These are phyloP conservation scores for Pugionium dolabratum DNA, from an alignment of 345 rosid species.

Conservation along the genomic window DNA sequence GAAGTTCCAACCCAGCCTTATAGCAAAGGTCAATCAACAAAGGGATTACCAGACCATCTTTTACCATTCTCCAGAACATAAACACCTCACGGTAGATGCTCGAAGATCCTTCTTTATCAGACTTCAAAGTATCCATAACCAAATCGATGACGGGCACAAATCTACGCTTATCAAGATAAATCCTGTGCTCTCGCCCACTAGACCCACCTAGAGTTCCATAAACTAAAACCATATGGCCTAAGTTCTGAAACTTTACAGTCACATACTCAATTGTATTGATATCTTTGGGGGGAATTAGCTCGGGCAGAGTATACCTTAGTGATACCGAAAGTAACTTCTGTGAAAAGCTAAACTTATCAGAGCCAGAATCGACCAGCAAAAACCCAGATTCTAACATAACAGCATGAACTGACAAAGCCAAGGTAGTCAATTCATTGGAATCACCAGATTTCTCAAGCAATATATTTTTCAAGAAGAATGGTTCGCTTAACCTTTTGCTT, in stretches of 20 bases:
- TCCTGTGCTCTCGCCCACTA: constrained; percentile 35
- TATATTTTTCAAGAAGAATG: constrained; percentile 59
- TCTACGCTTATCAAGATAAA: constrained; percentile 50
- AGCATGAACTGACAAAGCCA: constrained; percentile 65
- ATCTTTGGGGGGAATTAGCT: constrained; percentile 33
- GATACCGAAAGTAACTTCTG: constrained; percentile 50
- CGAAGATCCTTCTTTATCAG: constrained; percentile 27
- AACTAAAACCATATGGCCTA: constrained; percentile 54
- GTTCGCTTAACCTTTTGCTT: constrained; percentile 49
- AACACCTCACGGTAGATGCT: constrained; percentile 42
- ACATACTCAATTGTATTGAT: constrained; percentile 37
- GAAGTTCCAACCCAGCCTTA: constrained; percentile 52
- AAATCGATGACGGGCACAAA: constrained; percentile 47
- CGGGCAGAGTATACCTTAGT: constrained; percentile 59
- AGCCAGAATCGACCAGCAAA: constrained; percentile 45
- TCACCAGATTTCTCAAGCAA: constrained; percentile 52
- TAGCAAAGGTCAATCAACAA: constrained; percentile 60
- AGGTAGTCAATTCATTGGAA: constrained; percentile 43
- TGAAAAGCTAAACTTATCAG: constrained; percentile 51
- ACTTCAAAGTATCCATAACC: constrained; percentile 32
- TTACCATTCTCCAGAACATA: constrained; percentile 70
- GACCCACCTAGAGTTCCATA: constrained; percentile 52
- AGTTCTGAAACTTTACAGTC: constrained; percentile 49
- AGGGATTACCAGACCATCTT: constrained; percentile 66
- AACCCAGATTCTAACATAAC: constrained; percentile 76